These are phyloP conservation scores for Aureobasidium namibiae DNA, from an alignment of 2,329 filamentous ascomycete species.

Conservation along the genomic window DNA sequence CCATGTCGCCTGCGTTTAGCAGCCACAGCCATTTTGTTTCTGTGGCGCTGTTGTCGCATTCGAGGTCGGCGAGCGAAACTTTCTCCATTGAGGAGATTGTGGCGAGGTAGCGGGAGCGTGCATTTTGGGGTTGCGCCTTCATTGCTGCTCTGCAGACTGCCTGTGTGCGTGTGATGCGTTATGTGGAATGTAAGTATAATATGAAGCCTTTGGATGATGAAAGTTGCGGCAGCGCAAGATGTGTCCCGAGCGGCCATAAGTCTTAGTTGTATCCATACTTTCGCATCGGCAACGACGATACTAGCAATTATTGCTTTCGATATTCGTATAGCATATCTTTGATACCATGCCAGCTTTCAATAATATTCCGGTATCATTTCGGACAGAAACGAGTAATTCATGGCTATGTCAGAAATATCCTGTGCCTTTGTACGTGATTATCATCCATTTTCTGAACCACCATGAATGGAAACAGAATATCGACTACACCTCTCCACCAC, in stretches of 20 bases:
- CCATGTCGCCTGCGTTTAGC: conserved; percentile 10
- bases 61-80: not conserved
- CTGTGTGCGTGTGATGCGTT: not conserved
- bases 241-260: not conserved
- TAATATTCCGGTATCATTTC: too few relatives aligned
- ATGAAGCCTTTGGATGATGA: not conserved
- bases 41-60: not conserved
- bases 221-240: not conserved
- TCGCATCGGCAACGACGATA: too few relatives aligned
- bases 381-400: too few relatives aligned
- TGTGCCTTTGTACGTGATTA: too few relatives aligned
- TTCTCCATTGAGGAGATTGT: conserved; percentile 7
- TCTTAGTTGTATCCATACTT: not conserved
- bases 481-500: too few relatives aligned
- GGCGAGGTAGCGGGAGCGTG: not conserved
- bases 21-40: conserved; percentile 5
- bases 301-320: too few relatives aligned
- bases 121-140: not conserved
- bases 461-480: too few relatives aligned
- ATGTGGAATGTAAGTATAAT: not conserved
- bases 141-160: not conserved
- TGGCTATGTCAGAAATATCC: too few relatives aligned
- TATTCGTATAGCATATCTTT: too few relatives aligned
- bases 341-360: too few relatives aligned
- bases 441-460: too few relatives aligned